These are phyloP conservation scores for Acephala macrosclerotiorum DNA, from an alignment of 2,329 filamentous ascomycete species.

Conservation along the genomic window DNA sequence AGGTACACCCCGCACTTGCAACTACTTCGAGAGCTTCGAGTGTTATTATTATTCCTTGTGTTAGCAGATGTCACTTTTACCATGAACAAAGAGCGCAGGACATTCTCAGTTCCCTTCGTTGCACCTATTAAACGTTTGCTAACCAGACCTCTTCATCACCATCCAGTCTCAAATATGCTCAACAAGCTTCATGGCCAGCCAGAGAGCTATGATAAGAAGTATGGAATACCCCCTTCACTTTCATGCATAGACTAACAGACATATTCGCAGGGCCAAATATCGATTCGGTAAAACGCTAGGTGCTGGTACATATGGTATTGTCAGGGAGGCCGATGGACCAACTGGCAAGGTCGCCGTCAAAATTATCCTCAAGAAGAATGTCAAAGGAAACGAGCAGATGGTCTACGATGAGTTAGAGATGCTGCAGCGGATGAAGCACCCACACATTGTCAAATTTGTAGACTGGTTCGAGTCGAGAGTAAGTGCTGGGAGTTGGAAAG, in stretches of 20 bases:
- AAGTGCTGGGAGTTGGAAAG: slow-evolving; percentile 43
- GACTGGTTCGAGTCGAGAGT: slow-evolving; percentile 99
- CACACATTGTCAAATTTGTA: slow-evolving; percentile 95
- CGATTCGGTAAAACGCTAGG: slow-evolving; percentile 92
- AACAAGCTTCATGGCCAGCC: slow-evolving; percentile 97
- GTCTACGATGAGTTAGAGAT: slow-evolving; percentile 97
- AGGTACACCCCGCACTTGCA: slow-evolving; percentile 33
- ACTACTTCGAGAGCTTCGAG: slow-evolving; percentile 8
- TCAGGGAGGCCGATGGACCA: slow-evolving; percentile 89
- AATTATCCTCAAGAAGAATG: slow-evolving; percentile 99
- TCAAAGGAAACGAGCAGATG: slow-evolving; percentile 98
- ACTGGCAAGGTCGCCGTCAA: slow-evolving; percentile 93
- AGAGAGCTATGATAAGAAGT: slow-evolving; percentile 99
- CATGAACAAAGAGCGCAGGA: neutral
- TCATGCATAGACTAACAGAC: slow-evolving; percentile 28
- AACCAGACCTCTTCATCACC: slow-evolving; percentile 20
- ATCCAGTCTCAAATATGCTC: slow-evolving; percentile 83
- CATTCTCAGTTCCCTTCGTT: slow-evolving; percentile 17
- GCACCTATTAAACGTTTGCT: slow-evolving; percentile 17
- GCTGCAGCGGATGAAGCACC: slow-evolving; percentile 88
- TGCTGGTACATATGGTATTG: slow-evolving; percentile 97
- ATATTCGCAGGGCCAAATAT: slow-evolving; percentile 74
- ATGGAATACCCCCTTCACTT: slow-evolving; percentile 43
- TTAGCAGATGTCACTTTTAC: slow-evolving; percentile 22
- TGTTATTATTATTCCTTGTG: slow-evolving; percentile 1